These are phyloP conservation scores for Lasiosphaeris hirsuta DNA, from an alignment of 495 filamentous ascomycete genomes.

Conservation along the genomic window DNA sequence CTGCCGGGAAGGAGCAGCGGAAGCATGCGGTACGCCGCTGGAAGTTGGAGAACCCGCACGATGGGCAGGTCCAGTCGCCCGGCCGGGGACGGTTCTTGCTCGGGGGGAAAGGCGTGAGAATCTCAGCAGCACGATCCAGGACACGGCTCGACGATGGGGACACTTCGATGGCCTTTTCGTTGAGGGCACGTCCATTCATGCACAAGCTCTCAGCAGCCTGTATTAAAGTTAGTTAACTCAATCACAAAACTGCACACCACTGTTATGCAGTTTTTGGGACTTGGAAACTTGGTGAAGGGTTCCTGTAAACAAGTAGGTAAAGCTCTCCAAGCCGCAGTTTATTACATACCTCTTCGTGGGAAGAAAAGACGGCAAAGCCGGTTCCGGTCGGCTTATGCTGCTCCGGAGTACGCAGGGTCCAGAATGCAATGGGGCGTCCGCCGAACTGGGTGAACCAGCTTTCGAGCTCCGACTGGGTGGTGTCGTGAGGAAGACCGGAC, in stretches of 20 bases:
- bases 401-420: conserved; percentile 95
- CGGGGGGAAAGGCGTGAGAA: conserved; percentile 92
- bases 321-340: background rate
- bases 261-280: background rate
- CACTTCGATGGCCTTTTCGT: conserved; percentile 98
- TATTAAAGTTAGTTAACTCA: conserved; percentile 15
- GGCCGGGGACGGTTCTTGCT: conserved; percentile 97
- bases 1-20: conserved; percentile 95
- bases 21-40: conserved; percentile 97
- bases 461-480: conserved; percentile 95
- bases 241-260: too few species aligned
- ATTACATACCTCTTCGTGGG: conserved; percentile 90
- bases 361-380: conserved; percentile 96
- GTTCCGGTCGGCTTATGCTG: conserved; percentile 98
- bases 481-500: conserved; percentile 94
- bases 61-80: conserved; percentile 98
- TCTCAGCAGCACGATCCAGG: conserved; percentile 89
- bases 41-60: conserved; percentile 90
- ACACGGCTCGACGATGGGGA: conserved; percentile 94
- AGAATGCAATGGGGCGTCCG: conserved; percentile 97
- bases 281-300: background rate
- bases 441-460: conserved; percentile 99
- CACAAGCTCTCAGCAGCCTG: conserved; percentile 93
- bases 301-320: background rate
- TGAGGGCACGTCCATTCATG: conserved; percentile 97